Base-by-base conservation (phyloP, 2,329 filamentous ascomycete species). In the Dothistroma septosporum region DNA sequence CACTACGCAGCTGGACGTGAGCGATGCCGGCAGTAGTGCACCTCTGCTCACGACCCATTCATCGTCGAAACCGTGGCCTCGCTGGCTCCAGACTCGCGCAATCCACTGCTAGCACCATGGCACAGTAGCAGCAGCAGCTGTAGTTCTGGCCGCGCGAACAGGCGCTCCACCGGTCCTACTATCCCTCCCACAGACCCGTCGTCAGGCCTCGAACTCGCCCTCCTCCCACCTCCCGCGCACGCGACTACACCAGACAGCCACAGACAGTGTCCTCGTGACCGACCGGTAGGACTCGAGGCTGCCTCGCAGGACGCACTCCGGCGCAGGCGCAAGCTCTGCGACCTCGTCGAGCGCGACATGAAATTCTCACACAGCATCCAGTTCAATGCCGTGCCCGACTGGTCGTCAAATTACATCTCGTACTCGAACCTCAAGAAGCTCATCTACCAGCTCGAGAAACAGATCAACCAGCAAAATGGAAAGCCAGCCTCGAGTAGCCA, bases 361-460 rank as follows among this genome's bases (percentile, higher is more conserved):
- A 97, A 97, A 87, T 99, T 99, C 83, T 97, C 93, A 19, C 94
- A 99, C 76, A 97, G 93, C 78, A 88, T 99, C 70, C 94, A 99
- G 82, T 99, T 99, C 80, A 99, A 99, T 80, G 92, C 94, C 65
- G 94, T 99, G 70, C 94, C 94, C n/a, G 94, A 99, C 78, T 99
- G 94, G 94, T 97, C 91, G 80, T 92, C 88, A 71, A 87, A 97
- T 77, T 99, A 99, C 77, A 95, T 99, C 73, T 90, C 92, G 62
- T 99, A 99, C 78, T 97, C 92, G 79, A 97, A 97, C 73, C 84
- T 99, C 70, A 99, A 99, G 83, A 99, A 99, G 82, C 84, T 97
- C 60, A 97, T 99, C 70, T 99, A 97, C 78, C 87, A 90, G 64
- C 89, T 99, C 66, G 94, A 99, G 79, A 96, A 95, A 76, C 85